Evolutionary conservation across 148 eudicot species (phyloP).

Genomic region (Chenopodium quinoa): DNA sequence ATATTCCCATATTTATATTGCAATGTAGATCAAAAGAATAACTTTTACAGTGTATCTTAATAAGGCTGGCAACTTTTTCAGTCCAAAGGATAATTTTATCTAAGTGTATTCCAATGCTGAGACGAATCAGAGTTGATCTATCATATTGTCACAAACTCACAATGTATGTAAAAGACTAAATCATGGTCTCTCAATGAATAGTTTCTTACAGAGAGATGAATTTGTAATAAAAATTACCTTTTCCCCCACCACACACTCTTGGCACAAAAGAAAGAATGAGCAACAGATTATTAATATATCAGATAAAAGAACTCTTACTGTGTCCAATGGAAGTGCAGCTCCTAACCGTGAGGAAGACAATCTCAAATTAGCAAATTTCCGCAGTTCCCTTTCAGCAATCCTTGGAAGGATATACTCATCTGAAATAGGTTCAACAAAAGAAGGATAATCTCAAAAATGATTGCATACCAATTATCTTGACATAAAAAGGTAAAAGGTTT

Average conservation of each 20-base stretch:
- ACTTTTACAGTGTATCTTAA: no score
- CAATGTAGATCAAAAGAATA: no score
- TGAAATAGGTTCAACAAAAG: constrained; percentile 24
- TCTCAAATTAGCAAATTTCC: constrained; percentile 74
- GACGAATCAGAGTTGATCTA: no score
- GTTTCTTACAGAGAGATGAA: neutral
- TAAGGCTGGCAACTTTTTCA: no score
- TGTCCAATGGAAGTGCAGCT: constrained; percentile 49
- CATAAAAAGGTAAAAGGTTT: neutral
- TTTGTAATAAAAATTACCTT: neutral
- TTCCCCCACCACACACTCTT: neutral
- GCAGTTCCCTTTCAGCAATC: constrained; percentile 89
- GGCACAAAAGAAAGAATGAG: neutral
- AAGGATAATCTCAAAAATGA: constrained; percentile 9
- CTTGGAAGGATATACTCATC: constrained; percentile 94
- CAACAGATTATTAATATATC: neutral
- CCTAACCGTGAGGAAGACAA: constrained; percentile 60
- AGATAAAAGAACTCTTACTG: constrained; percentile 40
- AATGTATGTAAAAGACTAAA: neutral
- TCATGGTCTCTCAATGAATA: neutral
- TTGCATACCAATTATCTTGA: neutral
- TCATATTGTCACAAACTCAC: neutral
- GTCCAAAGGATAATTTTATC: no score
- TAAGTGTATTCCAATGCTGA: no score
- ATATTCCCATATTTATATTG: no score